Evolutionary conservation across 202 grass and related monocot species (phyloP), one percentile per base, ranked within the genome.

Genomic region (Schoenoplectus tabernaemontani): DNA sequence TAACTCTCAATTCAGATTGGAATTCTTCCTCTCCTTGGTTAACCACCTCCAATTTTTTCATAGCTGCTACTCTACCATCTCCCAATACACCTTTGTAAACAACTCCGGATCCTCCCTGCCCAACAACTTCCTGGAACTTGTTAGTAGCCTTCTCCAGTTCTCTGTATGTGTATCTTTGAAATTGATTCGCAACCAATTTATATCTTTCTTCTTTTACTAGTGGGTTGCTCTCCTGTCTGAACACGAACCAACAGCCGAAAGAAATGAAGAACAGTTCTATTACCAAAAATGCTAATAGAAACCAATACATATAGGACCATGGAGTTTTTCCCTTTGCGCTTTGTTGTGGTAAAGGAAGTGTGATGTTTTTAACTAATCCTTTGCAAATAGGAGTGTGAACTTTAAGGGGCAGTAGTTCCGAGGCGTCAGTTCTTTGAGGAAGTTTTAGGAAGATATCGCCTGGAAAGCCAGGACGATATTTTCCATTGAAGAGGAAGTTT

Each of bases 271-370:
- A 1, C 19, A 38, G 32, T 66, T 92, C 90, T 15, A 92, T 72
- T 64, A 86, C 37, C 28, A 92, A 81, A 53, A 89, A 15, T 0
- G 87, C 90, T 2, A 85, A 69, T 3, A 89, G 0, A 74, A 85
- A 85, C 3, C 90, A 78, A 53, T 82, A 87, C 34, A 91, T 3
- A 85, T 89, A 89, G 7, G 64, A 38, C 89, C 89, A 91, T 67
- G 81, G 59, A 1, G 56, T 37, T 60, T 53, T 85, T 16, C 41
- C 19, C 28, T 62, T 59, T 26, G 9, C 1, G 9, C 3, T 62
- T 4, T 9, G 16, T 46, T 59, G 37, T 48, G 60, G 32, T 44
- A 39, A 79, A 79, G 20, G 56, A 64, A 61, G 38, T 20, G 33
- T 44, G 38, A 62, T 4, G 19, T 63, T 22, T 58, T 9, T 20